Conservation (phyloP, 2,329 filamentous ascomycete species). For the Orbilia quercus region DNA sequence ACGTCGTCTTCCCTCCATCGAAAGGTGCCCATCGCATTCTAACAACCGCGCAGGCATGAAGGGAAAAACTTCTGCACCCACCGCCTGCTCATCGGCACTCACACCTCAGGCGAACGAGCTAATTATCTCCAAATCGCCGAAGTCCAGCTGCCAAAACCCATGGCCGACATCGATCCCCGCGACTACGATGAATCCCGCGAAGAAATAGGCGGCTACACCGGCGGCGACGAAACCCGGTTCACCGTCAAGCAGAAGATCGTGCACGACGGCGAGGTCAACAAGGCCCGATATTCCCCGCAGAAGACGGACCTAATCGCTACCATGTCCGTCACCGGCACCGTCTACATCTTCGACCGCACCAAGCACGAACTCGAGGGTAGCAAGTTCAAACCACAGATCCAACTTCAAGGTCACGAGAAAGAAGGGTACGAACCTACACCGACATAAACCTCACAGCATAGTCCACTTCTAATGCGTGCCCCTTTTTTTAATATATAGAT, state of each 20-base stretch:
- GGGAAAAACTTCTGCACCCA: constrained; percentile 89
- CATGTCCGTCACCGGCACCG: constrained; percentile 84
- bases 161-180: constrained; percentile 74
- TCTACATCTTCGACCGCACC: constrained; percentile 94
- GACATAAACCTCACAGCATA: background rate
- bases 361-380: constrained; percentile 78
- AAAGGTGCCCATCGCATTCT: constrained; percentile 20
- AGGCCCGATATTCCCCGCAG: constrained; percentile 96
- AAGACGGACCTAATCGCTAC: constrained; percentile 97
- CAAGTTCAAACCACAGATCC: constrained; percentile 84
- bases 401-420: constrained; percentile 82
- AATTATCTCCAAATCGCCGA: constrained; percentile 97
- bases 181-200: constrained; percentile 92
- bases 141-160: constrained; percentile 87
- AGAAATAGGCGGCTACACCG: constrained; percentile 93
- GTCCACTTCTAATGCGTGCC: constrained; percentile 2
- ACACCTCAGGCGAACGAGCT: constrained; percentile 84
- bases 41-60: constrained; percentile 68
- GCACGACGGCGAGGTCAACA: constrained; percentile 97
- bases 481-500: constrained; percentile 65
- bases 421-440: constrained; percentile 73
- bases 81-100: constrained; percentile 90
- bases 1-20: constrained; percentile 59
- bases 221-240: constrained; percentile 81
- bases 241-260: constrained; percentile 95